These are phyloP conservation scores for Carex cristatella DNA, from an alignment of 176 grass and related monocot genomes.

Conservation along the genomic window DNA sequence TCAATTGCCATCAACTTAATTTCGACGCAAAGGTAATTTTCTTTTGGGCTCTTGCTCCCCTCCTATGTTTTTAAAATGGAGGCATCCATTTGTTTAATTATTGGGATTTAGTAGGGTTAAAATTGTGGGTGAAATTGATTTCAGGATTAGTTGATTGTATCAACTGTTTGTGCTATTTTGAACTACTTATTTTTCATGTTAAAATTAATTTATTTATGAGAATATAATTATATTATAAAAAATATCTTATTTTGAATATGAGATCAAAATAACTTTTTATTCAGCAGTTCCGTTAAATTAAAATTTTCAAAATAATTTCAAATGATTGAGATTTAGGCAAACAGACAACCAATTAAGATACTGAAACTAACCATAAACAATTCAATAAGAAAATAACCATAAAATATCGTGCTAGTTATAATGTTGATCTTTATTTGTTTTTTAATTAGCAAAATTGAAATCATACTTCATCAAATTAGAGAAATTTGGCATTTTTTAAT, in stretches of 20 bases:
- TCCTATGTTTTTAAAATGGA: not conserved
- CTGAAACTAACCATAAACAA: not conserved
- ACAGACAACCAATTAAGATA: not conserved
- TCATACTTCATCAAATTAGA: too few species aligned
- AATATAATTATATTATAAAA: too few species aligned
- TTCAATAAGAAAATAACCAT: not conserved
- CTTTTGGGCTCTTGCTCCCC: not conserved
- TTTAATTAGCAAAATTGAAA: too few species aligned
- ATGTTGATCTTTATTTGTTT: too few species aligned
- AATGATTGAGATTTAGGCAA: not conserved
- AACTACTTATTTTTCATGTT: not conserved
- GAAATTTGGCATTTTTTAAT: too few species aligned
- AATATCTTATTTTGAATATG: not conserved
- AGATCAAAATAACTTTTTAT: not conserved
- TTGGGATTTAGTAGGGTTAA: not conserved
- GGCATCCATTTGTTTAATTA: not conserved
- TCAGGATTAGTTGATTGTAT: not conserved
- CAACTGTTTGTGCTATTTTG: not conserved
- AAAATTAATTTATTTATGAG: too few species aligned
- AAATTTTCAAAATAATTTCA: not conserved
- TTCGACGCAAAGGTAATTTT: conserved; percentile 42
- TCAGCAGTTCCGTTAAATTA: not conserved
- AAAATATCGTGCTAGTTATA: not conserved
- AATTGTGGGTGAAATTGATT: not conserved
- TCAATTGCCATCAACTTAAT: conserved; percentile 36